Evolutionary conservation across 2,329 filamentous ascomycete species (phyloP), one percentile per base, ranked within the genome.

Genomic region (Beauveria sp.): DNA sequence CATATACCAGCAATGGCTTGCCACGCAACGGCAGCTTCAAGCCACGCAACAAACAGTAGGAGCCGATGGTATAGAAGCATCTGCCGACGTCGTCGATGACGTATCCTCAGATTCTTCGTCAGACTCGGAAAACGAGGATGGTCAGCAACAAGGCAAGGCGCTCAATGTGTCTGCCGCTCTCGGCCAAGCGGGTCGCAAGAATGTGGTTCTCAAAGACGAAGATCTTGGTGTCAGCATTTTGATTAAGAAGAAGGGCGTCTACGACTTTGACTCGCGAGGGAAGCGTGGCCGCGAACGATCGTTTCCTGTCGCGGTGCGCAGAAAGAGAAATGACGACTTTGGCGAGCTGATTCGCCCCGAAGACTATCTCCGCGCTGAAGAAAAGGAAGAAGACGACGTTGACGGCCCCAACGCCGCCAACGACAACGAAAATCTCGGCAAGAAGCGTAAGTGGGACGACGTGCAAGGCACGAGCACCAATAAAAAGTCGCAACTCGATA

Each of bases 381-480:
- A 98, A 74, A 87, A 91, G 62, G 91, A 96, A 62, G 83, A 86
- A 20, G 88, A 90, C 46, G 85, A 84, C 14, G 84, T 88, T 57
- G 86, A 88, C 54, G 68, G 66, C 20, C 60, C 65, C 8, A 68
- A 69, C 31, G 42, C 72, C 18, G 67, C 70, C 18, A 64, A 84
- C 62, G 75, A 76, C 38, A 80, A 88, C 65, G 84, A 85, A 57
- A 84, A 83, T 51, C 82, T 96, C 22, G 95, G 93, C 20, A 93
- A 93, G 77, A 99, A 99, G 76, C 85, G 95, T 64, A 96, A 91
- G 74, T 98, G 93, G 91, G 90, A 93, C 66, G 91, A 96, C 64
- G 77, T 73, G 42, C 69, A 66, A 26, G 64, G 62, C 22, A 62
- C 63, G 2, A 79, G 79, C 12, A 69, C 76, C 26, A 84, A 80